Evolutionary conservation across 2,329 filamentous ascomycete genomes (phyloP).

Genomic region (Talaromyces sp.): DNA sequence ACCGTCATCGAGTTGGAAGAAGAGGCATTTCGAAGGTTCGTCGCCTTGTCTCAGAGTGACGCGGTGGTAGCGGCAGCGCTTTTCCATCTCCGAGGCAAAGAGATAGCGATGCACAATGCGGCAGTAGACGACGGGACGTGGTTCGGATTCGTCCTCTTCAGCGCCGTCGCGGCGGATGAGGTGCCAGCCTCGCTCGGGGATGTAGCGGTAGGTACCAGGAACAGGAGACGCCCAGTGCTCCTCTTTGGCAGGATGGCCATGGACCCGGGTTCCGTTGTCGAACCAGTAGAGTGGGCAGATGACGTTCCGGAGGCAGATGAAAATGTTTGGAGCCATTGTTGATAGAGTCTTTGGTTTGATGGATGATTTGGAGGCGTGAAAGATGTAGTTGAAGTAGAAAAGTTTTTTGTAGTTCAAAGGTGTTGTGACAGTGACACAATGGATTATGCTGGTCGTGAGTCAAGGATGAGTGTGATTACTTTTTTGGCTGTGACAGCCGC

Average conservation of each 20-base stretch:
- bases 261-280: conserved; percentile 36
- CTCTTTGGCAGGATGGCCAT: conserved; percentile 40
- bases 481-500: conserved; percentile 16
- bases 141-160: conserved; percentile 27
- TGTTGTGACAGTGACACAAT: neutral
- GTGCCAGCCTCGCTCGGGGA: conserved; percentile 51
- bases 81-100: conserved; percentile 47
- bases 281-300: conserved; percentile 53
- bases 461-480: neutral
- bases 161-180: conserved; percentile 42
- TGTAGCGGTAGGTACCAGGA: conserved; percentile 50
- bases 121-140: conserved; percentile 45
- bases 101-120: conserved; percentile 50
- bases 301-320: conserved; percentile 48
- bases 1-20: conserved; percentile 51
- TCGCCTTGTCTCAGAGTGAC: conserved; percentile 39
- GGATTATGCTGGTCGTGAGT: neutral
- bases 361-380: neutral
- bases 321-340: conserved; percentile 51
- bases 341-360: neutral
- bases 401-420: neutral
- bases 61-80: conserved; percentile 44
- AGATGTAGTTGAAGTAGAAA: neutral
- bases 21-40: conserved; percentile 40
- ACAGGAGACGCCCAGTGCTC: conserved; percentile 50